Evolutionary conservation across 441 rosid species (phyloP), one percentile per base, ranked within the genome.

Genomic region (Adansonia madagascariensis): DNA sequence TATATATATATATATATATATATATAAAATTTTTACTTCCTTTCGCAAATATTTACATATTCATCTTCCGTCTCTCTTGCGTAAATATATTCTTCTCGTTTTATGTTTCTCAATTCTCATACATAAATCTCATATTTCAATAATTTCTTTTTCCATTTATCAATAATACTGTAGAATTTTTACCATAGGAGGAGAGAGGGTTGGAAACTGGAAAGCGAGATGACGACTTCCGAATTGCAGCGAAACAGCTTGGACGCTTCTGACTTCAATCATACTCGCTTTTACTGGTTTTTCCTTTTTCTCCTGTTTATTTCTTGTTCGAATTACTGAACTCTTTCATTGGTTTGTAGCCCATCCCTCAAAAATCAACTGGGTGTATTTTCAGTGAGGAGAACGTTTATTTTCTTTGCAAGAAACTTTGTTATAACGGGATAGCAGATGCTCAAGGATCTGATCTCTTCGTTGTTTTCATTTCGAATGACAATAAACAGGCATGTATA

Each of bases 341-440:
- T 69, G 3, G 57, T 8, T 22, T 71, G 8, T 10, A 10, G 35
- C 12, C 31, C 6, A 62, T 47, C 17, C 65, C 43, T 62, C 63
- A 46, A 50, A 44, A 15, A 14, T 70, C 17, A 15, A 5, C 20
- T 24, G 46, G 22, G 52, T 60, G 15, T 75, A 0, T 53, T 57
- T 75, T 9, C 77, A 92, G 97, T 9, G 97, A 94, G 87, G 97
- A 94, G 88, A 94, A 94, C 69, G 67, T 90, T 17, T 91, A 89
- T 82, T 69, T 89, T 47, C 93, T 94, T 11, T 89, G 93, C 84
- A 92, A 92, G 90, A 85, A 87, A 67, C 78, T 91, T 49, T 80
- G 88, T 77, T 82, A 85, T 61, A 81, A 72, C 3, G 92, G 92
- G 39, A 74, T 81, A 31, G 89, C 91, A 8, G 90, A 88, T 68